These are phyloP conservation scores for Malassezia pachydermatis DNA, from an alignment of 1,284 basidiomycete species.

Conservation along the genomic window DNA sequence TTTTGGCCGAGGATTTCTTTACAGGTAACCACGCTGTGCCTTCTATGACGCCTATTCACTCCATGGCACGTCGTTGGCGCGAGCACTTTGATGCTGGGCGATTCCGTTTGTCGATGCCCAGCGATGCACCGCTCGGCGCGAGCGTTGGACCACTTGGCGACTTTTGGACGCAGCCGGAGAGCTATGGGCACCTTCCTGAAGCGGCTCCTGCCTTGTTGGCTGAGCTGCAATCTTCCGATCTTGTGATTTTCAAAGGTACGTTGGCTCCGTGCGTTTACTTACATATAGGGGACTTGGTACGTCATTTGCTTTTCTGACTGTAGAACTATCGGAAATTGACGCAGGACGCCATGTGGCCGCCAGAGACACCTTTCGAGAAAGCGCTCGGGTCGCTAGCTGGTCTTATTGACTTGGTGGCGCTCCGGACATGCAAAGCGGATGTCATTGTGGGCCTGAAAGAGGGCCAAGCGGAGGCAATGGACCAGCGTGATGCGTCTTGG, in stretches of 20 bases:
- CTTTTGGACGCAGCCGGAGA: conserved; percentile 37
- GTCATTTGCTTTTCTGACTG: background rate
- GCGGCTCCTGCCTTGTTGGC: conserved; percentile 57
- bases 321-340: conserved; percentile 59
- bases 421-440: conserved; percentile 92
- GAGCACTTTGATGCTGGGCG: conserved; percentile 60
- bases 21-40: conserved; percentile 31
- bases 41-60: conserved; percentile 50
- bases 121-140: conserved; percentile 58
- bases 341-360: conserved; percentile 78
- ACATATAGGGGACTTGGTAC: conserved; percentile 7
- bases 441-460: conserved; percentile 38
- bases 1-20: conserved; percentile 54
- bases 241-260: conserved; percentile 95
- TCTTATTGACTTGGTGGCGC: conserved; percentile 66
- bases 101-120: conserved; percentile 65
- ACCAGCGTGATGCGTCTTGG: conserved; percentile 33
- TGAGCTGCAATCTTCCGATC: conserved; percentile 55
- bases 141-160: conserved; percentile 24
- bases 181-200: conserved; percentile 21
- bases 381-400: conserved; percentile 67
- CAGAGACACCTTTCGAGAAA: conserved; percentile 64
- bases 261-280: conserved; percentile 54
- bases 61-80: conserved; percentile 66
- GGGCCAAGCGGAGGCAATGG: conserved; percentile 27